Base-by-base conservation (phyloP, 140 eudicot genomes). In the Oenanthe javanica region DNA sequence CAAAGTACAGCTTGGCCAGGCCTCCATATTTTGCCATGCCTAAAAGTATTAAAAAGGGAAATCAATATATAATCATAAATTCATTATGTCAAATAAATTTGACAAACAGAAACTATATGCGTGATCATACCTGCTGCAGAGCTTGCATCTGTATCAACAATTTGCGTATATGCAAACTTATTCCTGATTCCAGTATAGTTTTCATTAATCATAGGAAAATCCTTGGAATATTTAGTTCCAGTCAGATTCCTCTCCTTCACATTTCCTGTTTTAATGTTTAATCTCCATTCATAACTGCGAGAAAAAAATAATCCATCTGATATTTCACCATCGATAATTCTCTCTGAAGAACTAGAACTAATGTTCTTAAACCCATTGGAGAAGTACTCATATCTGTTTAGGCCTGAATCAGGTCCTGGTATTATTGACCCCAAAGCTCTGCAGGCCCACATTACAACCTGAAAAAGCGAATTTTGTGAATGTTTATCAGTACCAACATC, bases 391-490 rank as follows among this genome's bases (percentile, higher is more conserved):
- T 75, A 86, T 86, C 89, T 90, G 82, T 92, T 80, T 43, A 84
- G 38, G 13, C 96, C 96, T 2, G 84, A 79, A 63, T 90, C 96
- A 5, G 97, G 97, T 77, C 97, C 93, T 25, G 96, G 97, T 81
- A 92, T 80, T 64, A 90, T 70, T 45, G 97, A 88, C 40, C 61
- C 69, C 15, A 55, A 84, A 25, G 97, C 85, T 83, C 93, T 90
- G 79, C 90, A 92, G 50, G 84, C 97, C 88, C 86, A 83, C 81
- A 90, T 38, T 46, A 92, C 86, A 10, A 92, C 91, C 94, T 91
- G 55, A 70, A 51, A 51, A 21, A 2, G 40, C 40, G 9, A 38
- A 55, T 72, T 78, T 15, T 52, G 21, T 61, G 5, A 57, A 11
- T 3, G 40, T 51, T 5, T 0, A 23, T 47, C 18, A 23, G 10